Percentiles rank a stretch among this genome's conserved stretches.
Evolutionary conservation across 225 moss, liverwort and hornwort species (phyloP).

Genomic region (Pleurozium schreberi): DNA sequence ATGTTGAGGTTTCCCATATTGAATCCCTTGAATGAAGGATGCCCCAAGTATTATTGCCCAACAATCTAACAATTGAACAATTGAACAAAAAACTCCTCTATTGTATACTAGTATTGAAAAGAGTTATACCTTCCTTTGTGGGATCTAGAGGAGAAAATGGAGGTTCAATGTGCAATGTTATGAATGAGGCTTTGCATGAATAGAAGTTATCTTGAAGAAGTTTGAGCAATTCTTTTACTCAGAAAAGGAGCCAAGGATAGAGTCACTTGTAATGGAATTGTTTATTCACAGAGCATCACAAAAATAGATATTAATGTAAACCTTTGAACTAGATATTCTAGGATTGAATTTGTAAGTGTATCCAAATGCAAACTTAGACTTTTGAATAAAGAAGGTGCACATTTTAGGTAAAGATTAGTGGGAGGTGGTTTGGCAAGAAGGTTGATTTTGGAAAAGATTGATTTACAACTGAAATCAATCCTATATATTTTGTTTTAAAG

Average conservation of each 20-base stretch:
- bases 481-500: not conserved
- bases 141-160: not conserved
- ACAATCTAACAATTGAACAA: not conserved
- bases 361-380: not conserved
- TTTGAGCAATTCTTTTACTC: rapidly evolving
- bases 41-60: rapidly evolving
- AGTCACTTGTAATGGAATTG: not conserved
- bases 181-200: not conserved
- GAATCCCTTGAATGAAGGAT: not conserved
- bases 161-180: too few relatives aligned
- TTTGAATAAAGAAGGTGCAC: rapidly evolving
- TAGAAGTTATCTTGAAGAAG: rapidly evolving
- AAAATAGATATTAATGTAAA: not conserved
- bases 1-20: not conserved
- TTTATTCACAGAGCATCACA: not conserved
- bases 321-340: not conserved
- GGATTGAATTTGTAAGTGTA: rapidly evolving
- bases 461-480: not conserved
- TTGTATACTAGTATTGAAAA: not conserved
- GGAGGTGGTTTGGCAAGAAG: not conserved
- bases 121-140: not conserved
- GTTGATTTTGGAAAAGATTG: not conserved
- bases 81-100: rapidly evolving
- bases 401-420: not conserved
- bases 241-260: not conserved